These are phyloP conservation scores for Calvatia gigantea DNA, from an alignment of 768 basidiomycete species.

Conservation along the genomic window DNA sequence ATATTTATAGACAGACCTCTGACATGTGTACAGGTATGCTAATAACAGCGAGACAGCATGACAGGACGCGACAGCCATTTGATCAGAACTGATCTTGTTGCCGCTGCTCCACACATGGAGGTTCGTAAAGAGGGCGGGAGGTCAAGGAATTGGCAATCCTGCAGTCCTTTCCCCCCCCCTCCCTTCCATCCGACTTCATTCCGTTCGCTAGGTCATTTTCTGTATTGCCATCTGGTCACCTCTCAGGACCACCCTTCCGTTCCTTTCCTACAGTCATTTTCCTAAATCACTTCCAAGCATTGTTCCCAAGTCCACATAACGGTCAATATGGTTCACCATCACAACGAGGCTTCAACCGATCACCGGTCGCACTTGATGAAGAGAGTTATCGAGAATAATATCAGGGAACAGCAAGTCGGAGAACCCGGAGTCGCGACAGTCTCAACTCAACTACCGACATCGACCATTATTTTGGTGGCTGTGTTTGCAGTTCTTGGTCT, in stretches of 20 bases:
- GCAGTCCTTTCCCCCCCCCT: not conserved
- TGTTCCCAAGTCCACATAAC: not conserved
- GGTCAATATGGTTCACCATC: conserved; percentile 8
- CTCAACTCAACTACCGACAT: conserved; percentile 20
- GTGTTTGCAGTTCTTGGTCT: conserved; percentile 25
- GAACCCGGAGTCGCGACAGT: not conserved
- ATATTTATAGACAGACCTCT: not conserved
- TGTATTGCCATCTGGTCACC: not conserved
- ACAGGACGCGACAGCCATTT: conserved; percentile 9
- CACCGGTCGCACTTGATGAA: conserved; percentile 4
- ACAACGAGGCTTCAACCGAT: not conserved
- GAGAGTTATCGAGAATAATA: not conserved
- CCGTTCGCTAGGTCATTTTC: not conserved
- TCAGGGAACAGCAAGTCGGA: not conserved
- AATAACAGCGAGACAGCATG: not conserved
- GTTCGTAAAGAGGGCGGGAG: not conserved
- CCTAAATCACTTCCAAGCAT: not conserved
- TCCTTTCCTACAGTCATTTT: not conserved
- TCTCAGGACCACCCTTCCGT: not conserved
- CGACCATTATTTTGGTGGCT: conserved; percentile 28
- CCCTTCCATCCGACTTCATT: not conserved
- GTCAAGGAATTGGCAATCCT: not conserved
- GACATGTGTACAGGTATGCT: not conserved
- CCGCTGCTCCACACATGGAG: not conserved
- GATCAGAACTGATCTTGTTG: conserved; percentile 12